phyloP scores from a whole-genome alignment of 352 stramenopile genomes.

The Pythium brassicae region DNA sequence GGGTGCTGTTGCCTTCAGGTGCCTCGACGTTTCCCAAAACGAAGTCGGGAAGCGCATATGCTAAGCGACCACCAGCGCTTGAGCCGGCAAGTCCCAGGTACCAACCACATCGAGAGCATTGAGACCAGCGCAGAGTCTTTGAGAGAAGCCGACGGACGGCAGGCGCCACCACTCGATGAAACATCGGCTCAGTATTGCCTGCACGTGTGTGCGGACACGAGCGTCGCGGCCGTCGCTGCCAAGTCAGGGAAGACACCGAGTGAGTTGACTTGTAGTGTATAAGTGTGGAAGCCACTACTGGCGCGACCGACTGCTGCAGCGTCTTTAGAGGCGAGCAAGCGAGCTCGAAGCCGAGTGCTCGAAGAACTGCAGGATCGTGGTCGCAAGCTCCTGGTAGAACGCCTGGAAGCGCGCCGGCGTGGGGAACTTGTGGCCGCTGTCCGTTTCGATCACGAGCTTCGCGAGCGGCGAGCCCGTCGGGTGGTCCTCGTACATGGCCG shows the following conservation, averaged over 20 bases:
- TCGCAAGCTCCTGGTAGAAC: conserved; percentile 38
- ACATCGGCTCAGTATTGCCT: too few relatives aligned
- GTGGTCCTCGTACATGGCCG: conserved; percentile 38
- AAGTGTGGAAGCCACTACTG: too few relatives aligned
- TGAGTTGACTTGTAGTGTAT: too few relatives aligned
- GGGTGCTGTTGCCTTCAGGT: conserved; percentile 7
- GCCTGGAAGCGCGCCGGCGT: conserved; percentile 38
- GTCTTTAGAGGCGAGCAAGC: conserved; percentile 18
- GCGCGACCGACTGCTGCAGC: too few relatives aligned
- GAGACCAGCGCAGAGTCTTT: conserved; percentile 34
- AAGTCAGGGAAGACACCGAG: too few relatives aligned
- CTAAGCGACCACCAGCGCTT: conserved; percentile 31
- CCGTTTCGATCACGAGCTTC: conserved; percentile 38
- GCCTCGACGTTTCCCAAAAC: conserved; percentile 11
- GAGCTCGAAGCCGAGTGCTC: conserved; percentile 26
- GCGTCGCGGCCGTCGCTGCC: too few relatives aligned
- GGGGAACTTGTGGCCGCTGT: conserved; percentile 64
- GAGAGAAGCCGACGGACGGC: conserved; percentile 53
- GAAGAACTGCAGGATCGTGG: conserved; percentile 44
- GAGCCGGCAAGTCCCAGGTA: too few relatives aligned
- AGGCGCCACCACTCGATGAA: too few relatives aligned
- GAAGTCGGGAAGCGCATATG: conserved; percentile 28
- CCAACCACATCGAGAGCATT: conserved; percentile 24
- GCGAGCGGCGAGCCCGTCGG: conserved; percentile 22
- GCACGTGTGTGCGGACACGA: too few relatives aligned